These are phyloP conservation scores for Colletotrichum lentis DNA, from an alignment of 2,329 filamentous ascomycete species.

Conservation along the genomic window DNA sequence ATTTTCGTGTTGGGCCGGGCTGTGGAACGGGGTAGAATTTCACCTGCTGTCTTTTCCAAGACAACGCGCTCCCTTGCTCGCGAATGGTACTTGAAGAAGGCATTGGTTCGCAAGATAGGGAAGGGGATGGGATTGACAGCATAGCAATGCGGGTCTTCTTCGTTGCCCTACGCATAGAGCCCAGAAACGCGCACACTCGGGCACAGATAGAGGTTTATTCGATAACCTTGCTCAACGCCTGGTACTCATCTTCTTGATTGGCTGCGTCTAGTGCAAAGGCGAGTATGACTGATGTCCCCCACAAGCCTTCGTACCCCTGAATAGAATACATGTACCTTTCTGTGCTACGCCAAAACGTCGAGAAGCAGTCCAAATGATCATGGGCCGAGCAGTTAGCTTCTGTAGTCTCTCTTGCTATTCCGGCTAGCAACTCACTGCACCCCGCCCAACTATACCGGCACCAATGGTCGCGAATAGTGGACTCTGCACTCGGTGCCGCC, in stretches of 20 bases:
- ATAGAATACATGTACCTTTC: neutral
- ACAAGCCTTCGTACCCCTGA: neutral
- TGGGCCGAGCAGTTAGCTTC: neutral
- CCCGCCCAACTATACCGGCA: neutral
- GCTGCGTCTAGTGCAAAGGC: neutral
- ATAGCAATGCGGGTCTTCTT: conserved; percentile 5
- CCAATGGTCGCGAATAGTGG: conserved; percentile 1
- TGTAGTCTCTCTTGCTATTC: neutral
- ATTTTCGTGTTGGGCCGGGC: conserved; percentile 82
- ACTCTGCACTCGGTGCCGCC: neutral
- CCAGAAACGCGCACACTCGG: neutral
- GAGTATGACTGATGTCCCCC: neutral
- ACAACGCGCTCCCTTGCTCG: conserved; percentile 77
- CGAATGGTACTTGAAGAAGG: conserved; percentile 87
- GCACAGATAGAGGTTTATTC: neutral
- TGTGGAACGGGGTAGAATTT: conserved; percentile 75
- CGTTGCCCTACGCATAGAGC: neutral
- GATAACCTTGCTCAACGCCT: neutral
- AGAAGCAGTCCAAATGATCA: no score
- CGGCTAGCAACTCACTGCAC: conserved; percentile 2
- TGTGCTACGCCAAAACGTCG: neutral
- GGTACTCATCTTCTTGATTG: neutral
- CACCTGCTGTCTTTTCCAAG: conserved; percentile 78
- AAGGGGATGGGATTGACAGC: conserved; percentile 72
- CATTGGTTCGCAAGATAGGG: conserved; percentile 78